Evolutionary conservation across 2,329 filamentous ascomycete species (phyloP).

Genomic region (Alternaria gaisen): DNA sequence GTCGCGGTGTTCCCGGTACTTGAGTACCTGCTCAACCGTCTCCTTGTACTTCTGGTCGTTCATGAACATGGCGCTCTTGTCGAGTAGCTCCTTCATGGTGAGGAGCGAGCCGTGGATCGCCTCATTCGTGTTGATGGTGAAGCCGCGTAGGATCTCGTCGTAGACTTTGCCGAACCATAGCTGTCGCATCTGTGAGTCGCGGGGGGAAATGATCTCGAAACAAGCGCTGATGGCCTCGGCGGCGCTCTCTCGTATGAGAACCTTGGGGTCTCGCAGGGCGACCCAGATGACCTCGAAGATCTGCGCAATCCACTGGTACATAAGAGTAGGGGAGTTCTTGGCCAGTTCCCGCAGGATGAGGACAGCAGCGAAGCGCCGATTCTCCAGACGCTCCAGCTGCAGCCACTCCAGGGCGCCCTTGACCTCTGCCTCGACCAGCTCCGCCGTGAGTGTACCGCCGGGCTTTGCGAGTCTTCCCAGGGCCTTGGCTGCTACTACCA

Average conservation of each 20-base stretch:
- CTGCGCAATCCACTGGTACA: conserved; percentile 94
- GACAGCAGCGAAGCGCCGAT: conserved; percentile 90
- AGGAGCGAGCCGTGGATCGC: conserved; percentile 93
- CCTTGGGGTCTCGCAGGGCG: conserved; percentile 85
- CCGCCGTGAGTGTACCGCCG: conserved; percentile 91
- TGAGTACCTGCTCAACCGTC: conserved; percentile 89
- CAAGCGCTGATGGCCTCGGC: conserved; percentile 94
- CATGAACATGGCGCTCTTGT: conserved; percentile 99
- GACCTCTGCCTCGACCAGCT: conserved; percentile 95
- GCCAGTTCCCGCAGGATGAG: conserved; percentile 90
- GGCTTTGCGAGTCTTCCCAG: conserved; percentile 90
- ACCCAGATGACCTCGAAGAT: conserved; percentile 98
- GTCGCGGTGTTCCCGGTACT: conserved; percentile 92
- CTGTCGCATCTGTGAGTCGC: conserved; percentile 86
- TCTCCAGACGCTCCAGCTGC: conserved; percentile 92
- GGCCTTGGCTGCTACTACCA: conserved; percentile 88
- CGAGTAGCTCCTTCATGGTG: conserved; percentile 88
- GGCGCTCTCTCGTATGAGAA: conserved; percentile 89
- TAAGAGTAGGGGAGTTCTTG: conserved; percentile 89
- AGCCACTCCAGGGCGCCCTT: conserved; percentile 97
- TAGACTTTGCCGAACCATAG: conserved; percentile 93
- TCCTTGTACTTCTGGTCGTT: conserved; percentile 86
- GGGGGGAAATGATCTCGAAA: conserved; percentile 92
- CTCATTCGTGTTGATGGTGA: conserved; percentile 81
- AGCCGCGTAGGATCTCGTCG: conserved; percentile 80